Percentiles rank a stretch among this genome's conserved stretches.
These are phyloP conservation scores for Zostera marina DNA, from an alignment of 116 monocot species.

Conservation along the genomic window DNA sequence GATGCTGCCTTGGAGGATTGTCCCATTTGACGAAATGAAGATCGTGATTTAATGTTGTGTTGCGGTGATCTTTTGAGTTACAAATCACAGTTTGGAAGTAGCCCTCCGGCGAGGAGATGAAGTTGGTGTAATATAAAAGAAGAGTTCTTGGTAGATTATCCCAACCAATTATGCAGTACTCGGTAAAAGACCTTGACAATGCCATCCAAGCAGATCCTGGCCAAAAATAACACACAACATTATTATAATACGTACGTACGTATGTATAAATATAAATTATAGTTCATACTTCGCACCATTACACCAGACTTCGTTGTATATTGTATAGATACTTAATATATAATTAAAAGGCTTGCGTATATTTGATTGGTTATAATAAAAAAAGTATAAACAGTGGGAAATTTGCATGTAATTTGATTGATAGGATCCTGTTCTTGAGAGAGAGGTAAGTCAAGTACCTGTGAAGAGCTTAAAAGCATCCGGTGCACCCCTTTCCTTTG, in stretches of 20 bases:
- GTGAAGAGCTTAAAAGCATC: slow-evolving; percentile 24
- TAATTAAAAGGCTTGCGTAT: too few relatives aligned
- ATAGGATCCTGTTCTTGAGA: neutral
- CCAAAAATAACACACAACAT: neutral
- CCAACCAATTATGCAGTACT: slow-evolving; percentile 66
- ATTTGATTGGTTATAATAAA: too few relatives aligned
- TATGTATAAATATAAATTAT: too few relatives aligned
- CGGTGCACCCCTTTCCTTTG: slow-evolving; percentile 10
- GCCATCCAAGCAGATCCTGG: slow-evolving; percentile 90
- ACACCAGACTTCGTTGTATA: too few relatives aligned
- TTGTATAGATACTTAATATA: too few relatives aligned
- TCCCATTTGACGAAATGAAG: slow-evolving; percentile 82
- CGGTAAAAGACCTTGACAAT: slow-evolving; percentile 60
- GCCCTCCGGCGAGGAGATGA: slow-evolving; percentile 80
- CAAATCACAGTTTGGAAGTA: slow-evolving; percentile 93
- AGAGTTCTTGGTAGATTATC: slow-evolving; percentile 84
- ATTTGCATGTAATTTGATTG: too few relatives aligned
- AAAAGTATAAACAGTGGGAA: too few relatives aligned
- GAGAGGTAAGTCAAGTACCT: neutral
- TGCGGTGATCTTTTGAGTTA: slow-evolving; percentile 42
- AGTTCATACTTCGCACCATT: neutral
- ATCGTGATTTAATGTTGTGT: slow-evolving; percentile 68
- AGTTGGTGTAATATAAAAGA: slow-evolving; percentile 87
- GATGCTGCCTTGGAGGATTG: slow-evolving; percentile 43
- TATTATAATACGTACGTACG: too few relatives aligned